Conservation (phyloP, 1,284 basidiomycete species). For the Heterobasidion annosum region DNA sequence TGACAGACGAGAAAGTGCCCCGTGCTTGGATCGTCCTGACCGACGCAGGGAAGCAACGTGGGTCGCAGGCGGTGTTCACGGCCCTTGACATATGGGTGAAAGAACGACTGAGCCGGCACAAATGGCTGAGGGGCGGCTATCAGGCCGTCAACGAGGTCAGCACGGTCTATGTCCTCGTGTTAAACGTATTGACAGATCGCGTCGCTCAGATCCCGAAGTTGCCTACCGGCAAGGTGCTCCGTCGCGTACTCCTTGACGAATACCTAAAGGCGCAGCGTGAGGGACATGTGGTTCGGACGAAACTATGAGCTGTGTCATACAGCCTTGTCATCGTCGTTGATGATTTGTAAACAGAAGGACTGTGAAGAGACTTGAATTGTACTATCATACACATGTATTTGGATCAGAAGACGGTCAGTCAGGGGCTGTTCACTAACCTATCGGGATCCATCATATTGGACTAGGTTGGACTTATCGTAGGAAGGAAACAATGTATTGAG, state of each 20-base stretch:
- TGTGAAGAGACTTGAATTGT: no score
- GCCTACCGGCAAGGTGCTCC: conserved; percentile 18
- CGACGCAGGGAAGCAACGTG: conserved; percentile 35
- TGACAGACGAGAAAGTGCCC: conserved; percentile 58
- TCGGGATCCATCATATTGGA: no score
- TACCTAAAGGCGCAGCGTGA: conserved; percentile 6
- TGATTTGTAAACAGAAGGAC: no score
- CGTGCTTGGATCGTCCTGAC: conserved; percentile 69
- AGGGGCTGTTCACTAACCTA: no score
- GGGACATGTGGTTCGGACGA: not conserved
- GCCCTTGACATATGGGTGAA: conserved; percentile 51
- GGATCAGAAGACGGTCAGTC: no score
- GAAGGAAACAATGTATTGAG: no score
- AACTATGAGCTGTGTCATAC: not conserved
- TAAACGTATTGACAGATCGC: not conserved
- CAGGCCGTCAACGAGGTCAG: conserved; percentile 43
- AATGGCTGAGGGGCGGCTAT: conserved; percentile 59
- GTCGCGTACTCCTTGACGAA: conserved; percentile 16
- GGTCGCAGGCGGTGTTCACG: conserved; percentile 30
- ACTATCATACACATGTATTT: no score
- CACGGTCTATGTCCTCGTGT: not conserved
- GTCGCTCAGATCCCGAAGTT: conserved; percentile 18
- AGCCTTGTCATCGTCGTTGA: not conserved
- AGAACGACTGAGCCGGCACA: conserved; percentile 50
- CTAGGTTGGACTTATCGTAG: no score